Evolutionary conservation across 768 basidiomycete genomes (phyloP).

Genomic region (Pseudohyphozyma bogoriensis): DNA sequence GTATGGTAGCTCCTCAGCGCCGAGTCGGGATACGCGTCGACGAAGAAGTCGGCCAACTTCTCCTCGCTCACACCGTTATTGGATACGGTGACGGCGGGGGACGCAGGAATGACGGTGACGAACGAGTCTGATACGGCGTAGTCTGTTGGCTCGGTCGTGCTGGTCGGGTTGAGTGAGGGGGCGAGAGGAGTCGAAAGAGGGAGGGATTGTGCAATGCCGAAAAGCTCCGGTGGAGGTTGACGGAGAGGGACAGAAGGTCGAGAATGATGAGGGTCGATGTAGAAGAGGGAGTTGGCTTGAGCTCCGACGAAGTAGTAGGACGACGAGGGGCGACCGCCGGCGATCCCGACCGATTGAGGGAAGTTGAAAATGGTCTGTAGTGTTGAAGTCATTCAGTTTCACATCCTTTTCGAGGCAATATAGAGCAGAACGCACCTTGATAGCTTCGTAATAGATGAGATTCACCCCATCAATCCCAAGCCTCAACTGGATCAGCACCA

Average conservation of each 20-base stretch:
- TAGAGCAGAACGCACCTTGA: conserved; percentile 48
- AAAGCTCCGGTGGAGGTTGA: conserved; percentile 8
- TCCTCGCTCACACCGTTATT: too few species aligned
- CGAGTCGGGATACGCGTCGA: conserved; percentile 56
- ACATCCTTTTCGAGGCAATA: not conserved
- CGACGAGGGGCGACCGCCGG: conserved; percentile 89
- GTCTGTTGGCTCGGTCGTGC: not conserved
- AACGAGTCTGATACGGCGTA: conserved; percentile 11
- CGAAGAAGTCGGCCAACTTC: conserved; percentile 43
- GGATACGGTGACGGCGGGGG: conserved; percentile 4
- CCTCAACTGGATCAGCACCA: conserved; percentile 75
- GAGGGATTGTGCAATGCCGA: not conserved
- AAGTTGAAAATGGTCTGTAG: conserved; percentile 72
- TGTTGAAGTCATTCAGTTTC: not conserved
- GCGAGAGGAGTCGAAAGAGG: not conserved
- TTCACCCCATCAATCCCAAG: conserved; percentile 89
- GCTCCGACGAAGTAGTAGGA: conserved; percentile 96
- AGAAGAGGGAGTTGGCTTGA: conserved; percentile 68
- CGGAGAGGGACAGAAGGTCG: conserved; percentile 68
- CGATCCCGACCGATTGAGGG: conserved; percentile 92
- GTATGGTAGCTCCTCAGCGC: conserved; percentile 89
- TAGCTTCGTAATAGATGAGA: conserved; percentile 81
- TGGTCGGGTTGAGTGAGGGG: not conserved
- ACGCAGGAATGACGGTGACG: conserved; percentile 32
- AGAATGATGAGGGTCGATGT: conserved; percentile 45